Evolutionary conservation across 2,329 filamentous ascomycete genomes (phyloP), one percentile per base, ranked within the genome.

Genomic region (Cladosporium velox): DNA sequence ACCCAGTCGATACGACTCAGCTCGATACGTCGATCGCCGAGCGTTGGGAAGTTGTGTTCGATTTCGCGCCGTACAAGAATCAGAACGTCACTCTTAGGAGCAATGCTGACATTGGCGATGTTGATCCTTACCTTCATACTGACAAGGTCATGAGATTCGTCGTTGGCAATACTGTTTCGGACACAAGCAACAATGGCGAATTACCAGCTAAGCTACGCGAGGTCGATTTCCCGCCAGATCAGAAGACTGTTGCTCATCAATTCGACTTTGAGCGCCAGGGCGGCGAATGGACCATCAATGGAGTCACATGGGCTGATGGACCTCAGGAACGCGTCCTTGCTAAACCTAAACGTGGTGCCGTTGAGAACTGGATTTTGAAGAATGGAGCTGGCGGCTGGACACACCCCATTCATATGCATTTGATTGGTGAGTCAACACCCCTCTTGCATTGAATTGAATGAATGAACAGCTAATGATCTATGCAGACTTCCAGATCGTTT

Each of bases 401-500:
- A 81, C 81, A 24, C 81, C 80, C 41, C 2, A 80, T 79, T 58
- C 82, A 83, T 54, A 79, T 79, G 4, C 77, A 81, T 5, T 79
- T 85, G 73, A 77, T 81, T 60, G 3, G 80, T 79, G 59, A 82
- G 83, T 54, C 79, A 79, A 4, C 77, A 81, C 4, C 79, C 85
- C 74, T 76, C 81, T 62, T 85, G 74, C 76, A 81, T 61, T 85
- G 81, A 81, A 77, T 81, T 71, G 75, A 85, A 4, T 7, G 4
- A 21, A 6, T 32, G 10, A 77, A 79, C 67, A 86, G 87, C 73
- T 77, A 74, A 34, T 78, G 78, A 15, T 83, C 81, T n/a, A 81
- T 80, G 28, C 84, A 83, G 85, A 88, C 71, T 85, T 88, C 74
- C 81, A 84, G 65, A 78, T 88, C 41, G 70, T 87, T n/a, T 78